Conservation (phyloP, 2,329 filamentous ascomycete genomes). For the Chaetothyriales sp. region DNA sequence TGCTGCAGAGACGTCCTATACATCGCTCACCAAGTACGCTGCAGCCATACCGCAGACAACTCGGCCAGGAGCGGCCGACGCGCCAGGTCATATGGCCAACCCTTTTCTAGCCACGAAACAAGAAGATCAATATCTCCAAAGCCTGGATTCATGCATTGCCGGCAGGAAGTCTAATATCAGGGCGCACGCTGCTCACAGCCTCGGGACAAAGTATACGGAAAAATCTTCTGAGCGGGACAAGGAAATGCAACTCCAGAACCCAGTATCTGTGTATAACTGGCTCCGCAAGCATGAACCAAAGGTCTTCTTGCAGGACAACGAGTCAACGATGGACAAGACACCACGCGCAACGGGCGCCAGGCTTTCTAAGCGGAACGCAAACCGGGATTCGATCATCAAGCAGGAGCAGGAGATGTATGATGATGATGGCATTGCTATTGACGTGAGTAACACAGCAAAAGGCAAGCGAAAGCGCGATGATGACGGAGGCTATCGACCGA, state of each 20-base stretch:
- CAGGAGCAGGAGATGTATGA: constrained; percentile 29
- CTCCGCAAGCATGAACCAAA: constrained; percentile 71
- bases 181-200: constrained; percentile 27
- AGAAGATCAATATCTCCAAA: constrained; percentile 30
- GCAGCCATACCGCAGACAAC: constrained; percentile 20
- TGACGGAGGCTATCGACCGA: constrained; percentile 34
- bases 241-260: constrained; percentile 55
- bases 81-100: constrained; percentile 18
- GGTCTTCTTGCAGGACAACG: constrained; percentile 68
- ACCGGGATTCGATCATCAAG: constrained; percentile 15
- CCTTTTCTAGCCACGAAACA: constrained; percentile 33
- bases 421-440: constrained; percentile 29
- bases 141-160: constrained; percentile 26
- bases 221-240: constrained; percentile 41
- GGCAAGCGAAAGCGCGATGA: constrained; percentile 36
- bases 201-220: constrained; percentile 30
- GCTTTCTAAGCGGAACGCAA: constrained; percentile 28
- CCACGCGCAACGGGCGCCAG: constrained; percentile 27
- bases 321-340: constrained; percentile 33
- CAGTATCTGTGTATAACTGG: constrained; percentile 92
- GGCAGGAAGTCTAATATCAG: constrained; percentile 7
- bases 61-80: constrained; percentile 9
- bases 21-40: constrained; percentile 15
- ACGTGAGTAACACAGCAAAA: constrained; percentile 22
- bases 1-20: constrained; percentile 24